These are phyloP conservation scores for Fusarium sulawesiense DNA, from an alignment of 2,329 filamentous ascomycete species.

Conservation along the genomic window DNA sequence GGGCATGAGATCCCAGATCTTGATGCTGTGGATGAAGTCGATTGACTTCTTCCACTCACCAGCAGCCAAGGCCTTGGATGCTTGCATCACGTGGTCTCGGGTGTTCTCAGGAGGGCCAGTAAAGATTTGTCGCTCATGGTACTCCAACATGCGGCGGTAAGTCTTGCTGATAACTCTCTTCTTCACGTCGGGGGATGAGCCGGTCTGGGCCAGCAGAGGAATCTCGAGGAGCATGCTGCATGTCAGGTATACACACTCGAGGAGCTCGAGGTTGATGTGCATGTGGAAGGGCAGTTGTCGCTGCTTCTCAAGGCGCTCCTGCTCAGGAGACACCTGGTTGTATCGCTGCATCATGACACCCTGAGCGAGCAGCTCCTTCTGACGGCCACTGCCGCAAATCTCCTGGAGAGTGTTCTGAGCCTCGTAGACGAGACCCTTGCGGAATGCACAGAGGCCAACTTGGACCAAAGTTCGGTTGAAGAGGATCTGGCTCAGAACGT, in stretches of 20 bases:
- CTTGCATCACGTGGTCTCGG: conserved; percentile 98
- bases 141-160: conserved; percentile 98
- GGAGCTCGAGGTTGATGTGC: conserved; percentile 99
- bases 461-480: conserved; percentile 99
- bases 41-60: conserved; percentile 99
- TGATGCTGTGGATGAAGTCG: conserved; percentile 94
- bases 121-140: conserved; percentile 99
- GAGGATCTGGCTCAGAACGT: conserved; percentile 96
- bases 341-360: conserved; percentile 98
- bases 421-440: conserved; percentile 95
- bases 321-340: conserved; percentile 94
- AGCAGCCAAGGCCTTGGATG: conserved; percentile 93
- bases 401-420: conserved; percentile 98
- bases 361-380: conserved; percentile 97
- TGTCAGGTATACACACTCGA: conserved; percentile 98
- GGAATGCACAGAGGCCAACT: conserved; percentile 97
- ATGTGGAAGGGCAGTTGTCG: conserved; percentile 99
- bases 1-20: conserved; percentile 99
- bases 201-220: conserved; percentile 93
- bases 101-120: conserved; percentile 99
- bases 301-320: conserved; percentile 96
- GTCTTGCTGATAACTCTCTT: conserved; percentile 99
- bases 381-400: conserved; percentile 95
- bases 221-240: conserved; percentile 99
- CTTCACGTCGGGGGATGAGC: conserved; percentile 95